Base-by-base conservation (phyloP, 2,329 filamentous ascomycete species). In the Colletotrichum filicis region DNA sequence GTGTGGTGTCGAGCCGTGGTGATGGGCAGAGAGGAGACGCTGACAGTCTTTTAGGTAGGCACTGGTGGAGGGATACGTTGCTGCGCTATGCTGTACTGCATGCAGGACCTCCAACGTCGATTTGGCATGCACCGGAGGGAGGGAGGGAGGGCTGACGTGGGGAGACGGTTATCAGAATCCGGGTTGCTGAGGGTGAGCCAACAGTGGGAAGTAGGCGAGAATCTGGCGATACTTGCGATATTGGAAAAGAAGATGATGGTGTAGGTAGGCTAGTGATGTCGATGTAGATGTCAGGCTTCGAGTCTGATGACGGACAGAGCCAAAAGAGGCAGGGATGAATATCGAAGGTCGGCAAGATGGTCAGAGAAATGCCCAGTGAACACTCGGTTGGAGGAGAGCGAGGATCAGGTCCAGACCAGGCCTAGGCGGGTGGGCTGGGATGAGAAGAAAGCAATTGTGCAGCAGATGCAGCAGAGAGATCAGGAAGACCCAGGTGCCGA, bases 81-180 rank as follows among this genome's bases (percentile, higher is more conserved):
- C 69, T 60, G 42, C 42, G 55, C 32, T 64, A 66, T 42, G 42
- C 59, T 68, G 59, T 66, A 42, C 59, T 55, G 46, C 66, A 70
- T 73, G 66, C 66, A 65, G 70, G 56, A 35, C 57, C 60, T 64
- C 66, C 66, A 59, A 69, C 26, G 69, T 59, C 42, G 69, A 58
- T 30, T 42, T 55, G 42, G 19, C 42, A 55, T 35, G 65, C 62
- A 64, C 59, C 46, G 28, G 37, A 56, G 60, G 46, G 55, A 49
- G 42, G 42, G 42, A 46, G 42, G 19, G 42, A 52, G 55, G 14
- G 67, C 66, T 70, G 60, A 49, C 49, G 66, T 24, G 61, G 58
- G 71, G 63, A 52, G 69, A 52, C 42, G 16, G 19, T 60, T 46
- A 63, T 69, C 69, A 42, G 59, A 53, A 16, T 56, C 58, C 69